Evolutionary conservation across 805 yeast genomes (phyloP).

Genomic region (Hyphopichia homilentoma): DNA sequence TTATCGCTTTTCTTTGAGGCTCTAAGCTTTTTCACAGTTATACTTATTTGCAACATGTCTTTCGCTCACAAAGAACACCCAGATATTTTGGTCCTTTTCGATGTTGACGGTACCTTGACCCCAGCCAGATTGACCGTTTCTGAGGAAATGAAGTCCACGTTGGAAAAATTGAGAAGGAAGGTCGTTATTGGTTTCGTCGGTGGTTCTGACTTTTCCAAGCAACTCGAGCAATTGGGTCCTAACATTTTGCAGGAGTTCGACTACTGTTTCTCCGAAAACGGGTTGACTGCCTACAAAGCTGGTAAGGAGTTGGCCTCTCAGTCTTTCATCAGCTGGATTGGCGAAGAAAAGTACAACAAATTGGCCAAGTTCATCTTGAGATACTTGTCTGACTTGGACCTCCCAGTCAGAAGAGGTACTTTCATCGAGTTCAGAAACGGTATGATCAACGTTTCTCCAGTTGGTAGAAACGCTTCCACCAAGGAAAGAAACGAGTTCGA

Average conservation of each 20-base stretch:
- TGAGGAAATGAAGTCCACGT: conserved; percentile 70
- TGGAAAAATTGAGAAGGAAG: conserved; percentile 79
- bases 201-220: conserved; percentile 92
- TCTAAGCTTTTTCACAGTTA: too few species aligned
- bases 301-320: conserved; percentile 89
- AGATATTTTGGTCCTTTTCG: conserved; percentile 86
- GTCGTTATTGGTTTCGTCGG: conserved; percentile 97
- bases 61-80: conserved; percentile 77
- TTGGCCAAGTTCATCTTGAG: conserved; percentile 80
- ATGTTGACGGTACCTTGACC: conserved; percentile 97
- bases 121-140: conserved; percentile 87
- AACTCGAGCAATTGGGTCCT: conserved; percentile 91
- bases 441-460: conserved; percentile 96
- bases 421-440: conserved; percentile 99
- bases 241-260: conserved; percentile 77
- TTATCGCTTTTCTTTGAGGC: too few species aligned
- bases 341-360: conserved; percentile 90
- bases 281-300: conserved; percentile 92
- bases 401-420: conserved; percentile 98
- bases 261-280: conserved; percentile 96
- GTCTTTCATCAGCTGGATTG: conserved; percentile 92
- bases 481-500: conserved; percentile 93
- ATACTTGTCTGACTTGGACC: conserved; percentile 79
- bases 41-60: conserved; percentile 49
- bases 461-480: conserved; percentile 96